Percentiles rank a stretch among this genome's conserved stretches.
Evolutionary conservation across 805 yeast genomes (phyloP).

Genomic region (Nakazawaea ishiwadae): DNA sequence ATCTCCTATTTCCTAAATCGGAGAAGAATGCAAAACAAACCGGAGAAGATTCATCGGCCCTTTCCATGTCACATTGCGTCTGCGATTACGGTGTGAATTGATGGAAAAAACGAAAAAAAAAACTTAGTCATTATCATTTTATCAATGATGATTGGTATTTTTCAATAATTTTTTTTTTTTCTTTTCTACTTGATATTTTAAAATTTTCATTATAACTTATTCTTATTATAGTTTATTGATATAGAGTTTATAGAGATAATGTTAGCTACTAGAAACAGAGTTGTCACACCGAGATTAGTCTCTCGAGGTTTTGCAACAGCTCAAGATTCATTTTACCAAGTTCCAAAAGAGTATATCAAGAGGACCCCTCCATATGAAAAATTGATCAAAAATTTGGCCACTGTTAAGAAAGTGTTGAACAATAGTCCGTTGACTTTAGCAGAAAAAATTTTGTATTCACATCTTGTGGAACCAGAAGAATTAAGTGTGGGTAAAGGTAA

Average conservation of each 20-base stretch:
- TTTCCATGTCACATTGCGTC: not conserved
- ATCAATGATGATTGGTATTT: slow-evolving; percentile 5
- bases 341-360: slow-evolving; percentile 58
- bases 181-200: not conserved
- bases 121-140: slow-evolving; percentile 11
- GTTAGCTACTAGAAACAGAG: not conserved
- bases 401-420: slow-evolving; percentile 27
- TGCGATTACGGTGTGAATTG: not conserved
- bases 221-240: too few species aligned
- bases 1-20: not conserved
- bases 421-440: slow-evolving; percentile 81
- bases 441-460: slow-evolving; percentile 93
- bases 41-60: not conserved
- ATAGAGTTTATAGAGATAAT: too few species aligned
- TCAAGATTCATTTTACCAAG: slow-evolving; percentile 17
- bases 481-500: slow-evolving; percentile 55
- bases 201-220: not conserved
- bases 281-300: not conserved
- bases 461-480: slow-evolving; percentile 87
- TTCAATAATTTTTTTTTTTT: not conserved
- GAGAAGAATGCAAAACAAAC: not conserved
- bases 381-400: slow-evolving; percentile 55
- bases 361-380: slow-evolving; percentile 88
- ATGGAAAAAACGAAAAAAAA: not conserved
- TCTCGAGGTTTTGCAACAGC: slow-evolving; percentile 5